These are phyloP conservation scores for Trichoderma arundinaceum DNA, from an alignment of 2,329 filamentous ascomycete species.

Conservation along the genomic window DNA sequence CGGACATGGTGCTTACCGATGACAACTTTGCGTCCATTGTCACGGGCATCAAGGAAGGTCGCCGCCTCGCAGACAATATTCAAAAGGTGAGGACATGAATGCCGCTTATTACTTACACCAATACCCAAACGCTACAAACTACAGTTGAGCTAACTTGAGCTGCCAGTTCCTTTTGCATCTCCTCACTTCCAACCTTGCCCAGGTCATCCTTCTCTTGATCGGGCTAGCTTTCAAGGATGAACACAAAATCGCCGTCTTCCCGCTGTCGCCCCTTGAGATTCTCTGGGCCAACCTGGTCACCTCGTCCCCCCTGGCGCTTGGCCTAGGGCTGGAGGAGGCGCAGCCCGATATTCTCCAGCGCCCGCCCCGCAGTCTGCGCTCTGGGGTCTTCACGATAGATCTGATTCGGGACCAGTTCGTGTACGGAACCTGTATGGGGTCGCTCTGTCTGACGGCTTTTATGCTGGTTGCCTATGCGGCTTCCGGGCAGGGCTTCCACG, in stretches of 20 bases:
- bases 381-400: conserved; percentile 68
- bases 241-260: conserved; percentile 66
- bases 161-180: conserved; percentile 66
- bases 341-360: conserved; percentile 70
- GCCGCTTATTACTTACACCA: too few relatives aligned
- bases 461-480: conserved; percentile 62
- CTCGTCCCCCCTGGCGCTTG: conserved; percentile 72
- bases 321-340: conserved; percentile 72
- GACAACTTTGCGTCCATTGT: conserved; percentile 86
- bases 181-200: conserved; percentile 71
- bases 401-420: conserved; percentile 70
- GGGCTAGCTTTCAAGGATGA: conserved; percentile 71
- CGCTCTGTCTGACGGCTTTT: conserved; percentile 66
- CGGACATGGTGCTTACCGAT: conserved; percentile 86
- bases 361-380: conserved; percentile 65
- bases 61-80: conserved; percentile 74
- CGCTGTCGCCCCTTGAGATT: conserved; percentile 73
- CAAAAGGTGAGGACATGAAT: conserved; percentile 62
- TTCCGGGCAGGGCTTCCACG: conserved; percentile 51
- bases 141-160: neutral
- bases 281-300: conserved; percentile 80
- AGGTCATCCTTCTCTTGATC: conserved; percentile 71
- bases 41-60: conserved; percentile 73
- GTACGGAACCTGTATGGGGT: conserved; percentile 68
- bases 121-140: too few relatives aligned